Evolutionary conservation across 805 yeast species (phyloP), one percentile per base, ranked within the genome.

Genomic region (Ogataea sp.): DNA sequence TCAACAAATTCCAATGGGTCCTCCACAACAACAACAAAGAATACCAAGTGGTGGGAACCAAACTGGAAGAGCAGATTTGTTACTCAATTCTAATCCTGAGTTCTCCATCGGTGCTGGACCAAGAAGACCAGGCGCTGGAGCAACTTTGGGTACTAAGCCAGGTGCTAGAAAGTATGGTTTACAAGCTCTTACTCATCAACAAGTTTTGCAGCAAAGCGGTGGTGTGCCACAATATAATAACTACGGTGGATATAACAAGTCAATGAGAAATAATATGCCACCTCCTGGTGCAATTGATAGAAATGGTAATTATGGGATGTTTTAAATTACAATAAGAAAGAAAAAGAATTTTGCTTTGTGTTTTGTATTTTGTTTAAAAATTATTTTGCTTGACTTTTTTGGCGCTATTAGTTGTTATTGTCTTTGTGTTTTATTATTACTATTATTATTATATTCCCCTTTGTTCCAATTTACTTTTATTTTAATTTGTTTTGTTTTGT

Each of bases 1-100:
- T 6, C 43, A 41, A n/a, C n/a, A n/a, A n/a, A n/a, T n/a, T n/a
- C n/a, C n/a, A 24, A 42, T 39, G 23, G 37, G 46, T 14, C 42
- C 44, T 15, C 46, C 39, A 17, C 28, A 38, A 14, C 39, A 39
- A 20, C 31, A 32, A 21, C 45, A 45, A 11, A 44, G 42, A 24
- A 43, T 37, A 31, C 40, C 46, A 26, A 42, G 44, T 20, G 20
- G 39, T 21, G 51, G n/a, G n/a, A n/a, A n/a, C n/a, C n/a, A n/a
- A n/a, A n/a, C n/a, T n/a, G n/a, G 56, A 34, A 51, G 67, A 13
- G 55, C 75, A 1, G 77, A 70, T 38, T 49, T 64, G 36, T 49
- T 72, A 42, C 52, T 75, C 39, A 61, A 65, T 31, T 63, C 65
- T 38, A 74, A 71, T 46, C 79, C 79, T 20, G 76, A 73, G 46